These are phyloP conservation scores for Annulohypoxylon nitens DNA, from an alignment of 495 filamentous ascomycete genomes.

Conservation along the genomic window DNA sequence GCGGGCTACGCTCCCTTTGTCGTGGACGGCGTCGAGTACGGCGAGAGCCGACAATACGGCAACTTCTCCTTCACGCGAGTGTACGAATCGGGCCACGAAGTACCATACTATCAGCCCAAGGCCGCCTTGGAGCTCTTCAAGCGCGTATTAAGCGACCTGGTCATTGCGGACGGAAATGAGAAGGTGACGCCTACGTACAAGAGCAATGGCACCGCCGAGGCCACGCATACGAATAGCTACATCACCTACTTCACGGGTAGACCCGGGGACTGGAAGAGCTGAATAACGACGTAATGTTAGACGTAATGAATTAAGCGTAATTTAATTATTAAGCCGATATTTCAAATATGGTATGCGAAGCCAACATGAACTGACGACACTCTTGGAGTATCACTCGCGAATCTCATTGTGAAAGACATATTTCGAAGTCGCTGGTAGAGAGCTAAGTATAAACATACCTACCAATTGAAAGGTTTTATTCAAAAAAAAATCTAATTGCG, in stretches of 20 bases:
- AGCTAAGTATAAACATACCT: too few species aligned
- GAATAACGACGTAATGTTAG: neutral
- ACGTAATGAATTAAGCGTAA: neutral
- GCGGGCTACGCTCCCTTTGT: slow-evolving; percentile 63
- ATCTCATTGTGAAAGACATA: too few species aligned
- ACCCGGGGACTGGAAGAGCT: slow-evolving; percentile 44
- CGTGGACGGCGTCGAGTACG: slow-evolving; percentile 54
- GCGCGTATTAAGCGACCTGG: slow-evolving; percentile 47
- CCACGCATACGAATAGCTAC: slow-evolving; percentile 69
- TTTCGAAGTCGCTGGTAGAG: too few species aligned
- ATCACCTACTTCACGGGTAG: slow-evolving; percentile 45
- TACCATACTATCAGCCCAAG: slow-evolving; percentile 57
- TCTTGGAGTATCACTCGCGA: neutral
- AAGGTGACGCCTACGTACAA: slow-evolving; percentile 59
- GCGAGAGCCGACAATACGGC: slow-evolving; percentile 65
- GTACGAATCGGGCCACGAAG: slow-evolving; percentile 46
- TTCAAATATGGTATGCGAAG: neutral
- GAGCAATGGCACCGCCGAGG: slow-evolving; percentile 61
- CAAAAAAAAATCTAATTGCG: too few species aligned
- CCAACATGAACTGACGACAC: neutral
- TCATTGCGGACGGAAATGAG: slow-evolving; percentile 42
- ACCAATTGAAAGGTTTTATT: too few species aligned
- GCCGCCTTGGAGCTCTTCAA: slow-evolving; percentile 56
- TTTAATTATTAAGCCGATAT: neutral
- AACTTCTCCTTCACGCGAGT: slow-evolving; percentile 74